A percentile compares a stretch with the other conserved stretches of the same genome.
Conservation (phyloP, 2,329 filamentous ascomycete genomes). For the Penicillium vulpinum region DNA sequence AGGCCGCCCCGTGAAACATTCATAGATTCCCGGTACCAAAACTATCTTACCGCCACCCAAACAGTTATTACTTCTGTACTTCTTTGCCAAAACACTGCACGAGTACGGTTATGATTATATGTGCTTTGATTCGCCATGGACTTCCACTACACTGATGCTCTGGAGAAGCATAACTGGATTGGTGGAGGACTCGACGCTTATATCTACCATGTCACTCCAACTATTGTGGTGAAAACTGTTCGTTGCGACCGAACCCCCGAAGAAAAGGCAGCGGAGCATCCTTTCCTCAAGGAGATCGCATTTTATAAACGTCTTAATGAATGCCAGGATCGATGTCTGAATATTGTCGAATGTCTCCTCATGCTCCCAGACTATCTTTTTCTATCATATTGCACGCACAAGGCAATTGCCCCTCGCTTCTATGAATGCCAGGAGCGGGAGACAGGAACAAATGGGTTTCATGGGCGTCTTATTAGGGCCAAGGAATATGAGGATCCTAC, state of each 20-base stretch:
- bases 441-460: slow-evolving; percentile 3
- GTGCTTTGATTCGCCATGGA: not conserved
- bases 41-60: no score
- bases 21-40: not conserved
- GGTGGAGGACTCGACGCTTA: slow-evolving; percentile 8
- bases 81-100: not conserved
- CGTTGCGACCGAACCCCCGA: slow-evolving; percentile 3
- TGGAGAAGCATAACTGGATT: slow-evolving; percentile 8
- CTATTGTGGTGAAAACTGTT: slow-evolving; percentile 22
- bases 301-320: slow-evolving; percentile 17
- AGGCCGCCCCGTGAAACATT: not conserved
- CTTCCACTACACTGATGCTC: not conserved
- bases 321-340: slow-evolving; percentile 10
- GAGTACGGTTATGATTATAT: not conserved
- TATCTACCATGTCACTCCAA: slow-evolving; percentile 15
- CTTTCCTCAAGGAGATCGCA: slow-evolving; percentile 9
- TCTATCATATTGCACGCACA: slow-evolving; percentile 14
- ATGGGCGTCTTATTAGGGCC: slow-evolving; percentile 10
- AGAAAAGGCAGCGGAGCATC: not conserved
- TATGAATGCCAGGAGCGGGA: not conserved
- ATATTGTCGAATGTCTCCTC: slow-evolving; percentile 20
- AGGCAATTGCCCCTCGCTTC: not conserved
- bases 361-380: slow-evolving; percentile 15
- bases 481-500: slow-evolving; percentile 19
- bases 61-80: not conserved